Percentiles rank a stretch among this genome's conserved stretches.
Evolutionary conservation across 805 yeast species (phyloP).

Genomic region (Ascoidea asiatica): DNA sequence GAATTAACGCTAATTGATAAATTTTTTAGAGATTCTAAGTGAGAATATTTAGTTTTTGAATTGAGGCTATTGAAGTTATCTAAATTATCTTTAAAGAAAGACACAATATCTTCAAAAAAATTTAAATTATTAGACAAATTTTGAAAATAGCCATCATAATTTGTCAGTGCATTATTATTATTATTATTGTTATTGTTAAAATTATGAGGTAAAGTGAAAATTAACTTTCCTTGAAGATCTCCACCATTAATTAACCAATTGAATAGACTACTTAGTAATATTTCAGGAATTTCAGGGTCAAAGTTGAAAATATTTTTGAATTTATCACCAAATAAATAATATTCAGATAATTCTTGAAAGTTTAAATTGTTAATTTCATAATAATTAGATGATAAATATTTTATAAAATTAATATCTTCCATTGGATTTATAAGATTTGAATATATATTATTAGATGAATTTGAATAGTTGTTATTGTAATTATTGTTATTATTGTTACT

Average conservation of each 20-base stretch:
- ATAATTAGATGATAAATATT: slow-evolving; percentile 5
- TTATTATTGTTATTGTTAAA: slow-evolving; percentile 1
- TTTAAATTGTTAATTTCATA: slow-evolving; percentile 7
- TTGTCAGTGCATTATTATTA: not conserved
- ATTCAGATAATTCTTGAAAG: slow-evolving; percentile 8
- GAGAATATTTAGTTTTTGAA: not conserved
- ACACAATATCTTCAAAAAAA: slow-evolving; percentile 6
- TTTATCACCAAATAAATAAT: slow-evolving; percentile 8
- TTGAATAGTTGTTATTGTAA: too few species aligned
- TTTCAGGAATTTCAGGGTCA: not conserved
- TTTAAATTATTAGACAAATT: slow-evolving; percentile 5
- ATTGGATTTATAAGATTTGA: slow-evolving; percentile 4
- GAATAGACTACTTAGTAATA: slow-evolving; percentile 3
- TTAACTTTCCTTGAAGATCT: slow-evolving; percentile 5
- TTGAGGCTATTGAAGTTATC: slow-evolving; percentile 3
- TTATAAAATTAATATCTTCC: slow-evolving; percentile 3
- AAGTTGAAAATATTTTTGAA: slow-evolving; percentile 2
- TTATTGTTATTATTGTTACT: too few species aligned
- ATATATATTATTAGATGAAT: too few species aligned
- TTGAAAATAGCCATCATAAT: slow-evolving; percentile 2
- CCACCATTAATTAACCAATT: slow-evolving; percentile 9
- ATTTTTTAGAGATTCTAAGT: slow-evolving; percentile 2
- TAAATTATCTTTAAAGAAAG: slow-evolving; percentile 7
- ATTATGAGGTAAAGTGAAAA: not conserved
- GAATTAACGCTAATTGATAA: slow-evolving; percentile 6